phyloP scores from a whole-genome alignment of 1,139 yeast genomes.

The Casaregolazyma lundiana region DNA sequence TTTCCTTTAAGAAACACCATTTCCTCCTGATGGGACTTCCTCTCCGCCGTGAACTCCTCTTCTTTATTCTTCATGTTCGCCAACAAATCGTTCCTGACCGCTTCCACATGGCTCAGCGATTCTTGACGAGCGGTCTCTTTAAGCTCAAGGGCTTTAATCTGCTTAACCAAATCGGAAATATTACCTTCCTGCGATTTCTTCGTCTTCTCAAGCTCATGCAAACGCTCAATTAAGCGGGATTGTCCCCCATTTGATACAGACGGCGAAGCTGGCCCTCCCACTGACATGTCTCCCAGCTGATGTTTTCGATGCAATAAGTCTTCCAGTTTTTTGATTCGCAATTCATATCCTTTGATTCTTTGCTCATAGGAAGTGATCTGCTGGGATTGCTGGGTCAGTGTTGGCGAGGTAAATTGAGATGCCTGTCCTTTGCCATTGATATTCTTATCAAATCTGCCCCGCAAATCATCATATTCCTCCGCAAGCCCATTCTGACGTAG shows the following conservation, averaged over 20 bases:
- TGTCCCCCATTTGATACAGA: slow-evolving; percentile 12
- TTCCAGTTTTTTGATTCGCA: slow-evolving; percentile 37
- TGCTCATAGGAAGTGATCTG: slow-evolving; percentile 5
- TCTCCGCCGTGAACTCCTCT: slow-evolving; percentile 51
- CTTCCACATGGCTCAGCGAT: slow-evolving; percentile 24
- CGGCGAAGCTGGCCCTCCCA: not conserved
- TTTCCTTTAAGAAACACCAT: slow-evolving; percentile 42
- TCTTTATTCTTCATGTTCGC: slow-evolving; percentile 67
- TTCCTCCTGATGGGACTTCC: slow-evolving; percentile 47
- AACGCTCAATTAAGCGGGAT: slow-evolving; percentile 31
- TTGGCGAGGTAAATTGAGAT: slow-evolving; percentile 4
- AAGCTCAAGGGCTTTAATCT: slow-evolving; percentile 58
- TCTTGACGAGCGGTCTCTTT: slow-evolving; percentile 42
- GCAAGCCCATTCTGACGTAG: slow-evolving; percentile 21
- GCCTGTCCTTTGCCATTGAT: slow-evolving; percentile 18
- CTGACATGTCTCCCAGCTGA: not conserved
- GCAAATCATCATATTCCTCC: slow-evolving; percentile 24
- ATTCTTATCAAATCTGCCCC: slow-evolving; percentile 15
- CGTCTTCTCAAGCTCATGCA: slow-evolving; percentile 34
- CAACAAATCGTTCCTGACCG: slow-evolving; percentile 56
- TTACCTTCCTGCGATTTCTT: slow-evolving; percentile 29
- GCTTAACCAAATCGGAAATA: slow-evolving; percentile 37
- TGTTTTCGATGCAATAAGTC: slow-evolving; percentile 36
- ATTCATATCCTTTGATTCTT: slow-evolving; percentile 30
- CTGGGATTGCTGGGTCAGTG: slow-evolving; percentile 8